These are phyloP conservation scores for Xerocomus nothofagi DNA, from an alignment of 1,284 basidiomycete species.

Conservation along the genomic window DNA sequence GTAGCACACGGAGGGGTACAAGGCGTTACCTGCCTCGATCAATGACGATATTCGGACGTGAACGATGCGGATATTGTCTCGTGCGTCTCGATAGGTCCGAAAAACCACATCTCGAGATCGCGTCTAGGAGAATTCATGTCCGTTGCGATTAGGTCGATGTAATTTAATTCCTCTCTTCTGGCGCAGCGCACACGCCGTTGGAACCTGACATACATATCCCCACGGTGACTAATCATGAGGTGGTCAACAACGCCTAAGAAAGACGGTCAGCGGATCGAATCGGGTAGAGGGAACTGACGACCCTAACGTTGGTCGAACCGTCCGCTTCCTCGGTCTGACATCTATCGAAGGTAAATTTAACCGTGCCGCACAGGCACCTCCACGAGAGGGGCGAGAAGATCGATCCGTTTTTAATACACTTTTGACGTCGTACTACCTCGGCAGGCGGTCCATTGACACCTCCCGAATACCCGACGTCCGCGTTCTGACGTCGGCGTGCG, in stretches of 20 bases:
- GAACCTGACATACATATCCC: too few species aligned
- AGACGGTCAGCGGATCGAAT: background rate
- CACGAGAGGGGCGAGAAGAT: background rate
- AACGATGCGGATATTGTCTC: too few species aligned
- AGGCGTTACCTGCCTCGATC: constrained; percentile 68
- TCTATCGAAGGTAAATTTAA: background rate
- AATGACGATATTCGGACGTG: constrained; percentile 59
- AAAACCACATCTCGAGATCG: background rate
- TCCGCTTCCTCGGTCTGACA: background rate
- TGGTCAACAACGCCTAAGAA: too few species aligned
- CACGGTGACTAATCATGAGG: background rate
- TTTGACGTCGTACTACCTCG: too few species aligned
- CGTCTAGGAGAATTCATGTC: background rate
- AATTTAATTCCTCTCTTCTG: background rate
- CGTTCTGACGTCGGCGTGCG: background rate
- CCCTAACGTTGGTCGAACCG: background rate
- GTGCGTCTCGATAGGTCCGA: background rate
- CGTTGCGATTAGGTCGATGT: background rate
- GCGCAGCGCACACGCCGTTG: too few species aligned
- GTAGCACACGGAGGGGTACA: constrained; percentile 65
- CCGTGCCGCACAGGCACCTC: background rate
- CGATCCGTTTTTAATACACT: background rate
- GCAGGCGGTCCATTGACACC: too few species aligned
- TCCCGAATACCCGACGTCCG: background rate
- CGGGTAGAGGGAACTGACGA: background rate